Evolutionary conservation across 306 rosid genomes (phyloP).

Genomic region (Rubus parviflorus): DNA sequence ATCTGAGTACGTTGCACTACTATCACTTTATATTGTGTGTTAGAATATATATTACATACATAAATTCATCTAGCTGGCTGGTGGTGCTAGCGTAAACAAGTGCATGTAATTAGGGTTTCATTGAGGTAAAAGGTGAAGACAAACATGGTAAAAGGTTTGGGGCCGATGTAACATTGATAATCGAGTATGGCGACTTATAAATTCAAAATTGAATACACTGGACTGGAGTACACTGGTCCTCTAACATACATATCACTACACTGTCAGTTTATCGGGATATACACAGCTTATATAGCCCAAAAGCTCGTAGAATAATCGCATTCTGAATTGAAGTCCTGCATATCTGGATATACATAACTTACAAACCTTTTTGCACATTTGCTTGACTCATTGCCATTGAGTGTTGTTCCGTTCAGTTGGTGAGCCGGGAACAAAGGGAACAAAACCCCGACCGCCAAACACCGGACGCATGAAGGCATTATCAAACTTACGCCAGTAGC

Average conservation of each 20-base stretch:
- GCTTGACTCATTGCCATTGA: slow-evolving; percentile 43
- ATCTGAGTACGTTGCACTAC: too few species aligned
- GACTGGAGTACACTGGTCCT: background rate
- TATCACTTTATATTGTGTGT: too few species aligned
- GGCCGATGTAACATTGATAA: background rate
- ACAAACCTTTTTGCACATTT: slow-evolving; percentile 30
- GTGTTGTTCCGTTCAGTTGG: slow-evolving; percentile 46
- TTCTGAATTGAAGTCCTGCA: slow-evolving; percentile 16
- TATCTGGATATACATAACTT: slow-evolving; percentile 26
- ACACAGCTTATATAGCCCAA: slow-evolving; percentile 19
- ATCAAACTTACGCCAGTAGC: slow-evolving; percentile 86
- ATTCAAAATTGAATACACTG: background rate
- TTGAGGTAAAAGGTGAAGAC: too few species aligned
- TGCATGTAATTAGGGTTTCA: background rate
- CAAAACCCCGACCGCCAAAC: slow-evolving; percentile 96
- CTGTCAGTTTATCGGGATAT: background rate
- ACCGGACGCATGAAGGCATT: slow-evolving; percentile 88
- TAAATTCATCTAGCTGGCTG: background rate
- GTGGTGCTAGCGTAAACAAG: background rate
- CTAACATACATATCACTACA: slow-evolving; percentile 1
- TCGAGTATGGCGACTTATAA: background rate
- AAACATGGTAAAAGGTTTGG: background rate
- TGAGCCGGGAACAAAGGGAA: slow-evolving; percentile 63
- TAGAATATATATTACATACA: background rate
- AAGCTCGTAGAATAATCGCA: slow-evolving; percentile 25